phyloP scores from a whole-genome alignment of 1,284 basidiomycete species.

The Taiwanofungus camphoratus region DNA sequence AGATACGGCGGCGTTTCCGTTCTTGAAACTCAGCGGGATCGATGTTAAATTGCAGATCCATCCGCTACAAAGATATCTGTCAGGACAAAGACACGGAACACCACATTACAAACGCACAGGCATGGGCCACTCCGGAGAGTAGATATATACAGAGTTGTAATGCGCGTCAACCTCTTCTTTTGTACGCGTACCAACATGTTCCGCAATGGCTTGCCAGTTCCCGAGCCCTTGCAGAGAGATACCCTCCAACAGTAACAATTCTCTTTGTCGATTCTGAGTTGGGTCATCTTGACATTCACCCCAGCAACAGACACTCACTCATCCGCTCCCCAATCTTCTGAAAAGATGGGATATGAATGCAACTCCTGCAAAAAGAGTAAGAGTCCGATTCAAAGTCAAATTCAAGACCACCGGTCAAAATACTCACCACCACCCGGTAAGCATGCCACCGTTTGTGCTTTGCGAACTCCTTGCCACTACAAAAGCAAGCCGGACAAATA shows the following conservation, averaged over 20 bases:
- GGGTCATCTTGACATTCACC: background rate
- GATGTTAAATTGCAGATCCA: slow-evolving; percentile 67
- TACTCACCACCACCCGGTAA: slow-evolving; percentile 86
- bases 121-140: slow-evolving; percentile 71
- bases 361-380: slow-evolving; percentile 68
- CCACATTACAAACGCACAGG: slow-evolving; percentile 44
- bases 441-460: slow-evolving; percentile 86
- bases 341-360: slow-evolving; percentile 94
- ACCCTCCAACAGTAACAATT: slow-evolving; percentile 88
- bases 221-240: slow-evolving; percentile 88
- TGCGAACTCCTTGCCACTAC: slow-evolving; percentile 84
- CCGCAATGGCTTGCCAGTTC: slow-evolving; percentile 96
- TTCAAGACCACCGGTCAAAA: background rate
- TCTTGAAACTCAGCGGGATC: slow-evolving; percentile 82
- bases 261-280: slow-evolving; percentile 41
- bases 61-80: slow-evolving; percentile 36
- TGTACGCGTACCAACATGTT: slow-evolving; percentile 91
- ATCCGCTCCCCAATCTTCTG: slow-evolving; percentile 96
- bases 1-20: slow-evolving; percentile 81
- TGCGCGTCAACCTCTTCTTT: slow-evolving; percentile 94
- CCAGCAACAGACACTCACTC: slow-evolving; percentile 52
- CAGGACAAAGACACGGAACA: slow-evolving; percentile 4
- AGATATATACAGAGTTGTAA: slow-evolving; percentile 81
- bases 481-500: slow-evolving; percentile 88
- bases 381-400: slow-evolving; percentile 86